A percentile compares a stretch with the other conserved stretches of the same genome.
Evolutionary conservation across 129 eudicot genomes (phyloP).

Genomic region (Saposhnikovia divaricata): DNA sequence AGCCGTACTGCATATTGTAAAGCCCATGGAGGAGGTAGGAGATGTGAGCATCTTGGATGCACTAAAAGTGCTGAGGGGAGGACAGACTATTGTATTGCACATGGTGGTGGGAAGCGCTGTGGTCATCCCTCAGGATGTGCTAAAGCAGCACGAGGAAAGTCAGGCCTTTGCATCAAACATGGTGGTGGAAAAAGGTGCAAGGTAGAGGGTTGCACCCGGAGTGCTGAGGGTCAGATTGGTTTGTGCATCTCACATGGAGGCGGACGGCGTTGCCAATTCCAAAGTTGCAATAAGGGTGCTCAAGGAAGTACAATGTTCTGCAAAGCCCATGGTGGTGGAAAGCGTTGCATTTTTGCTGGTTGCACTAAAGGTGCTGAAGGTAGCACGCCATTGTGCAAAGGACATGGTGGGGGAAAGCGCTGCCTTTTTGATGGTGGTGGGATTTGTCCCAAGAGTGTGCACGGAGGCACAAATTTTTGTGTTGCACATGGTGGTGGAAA

Average conservation of each 20-base stretch:
- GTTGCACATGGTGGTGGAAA: slow-evolving; percentile 99
- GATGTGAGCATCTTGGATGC: slow-evolving; percentile 87
- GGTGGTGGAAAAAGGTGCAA: slow-evolving; percentile 86
- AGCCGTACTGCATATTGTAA: slow-evolving; percentile 91
- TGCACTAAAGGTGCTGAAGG: slow-evolving; percentile 97
- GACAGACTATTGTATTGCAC: slow-evolving; percentile 90
- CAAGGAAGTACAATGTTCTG: slow-evolving; percentile 94
- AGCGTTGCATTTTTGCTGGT: slow-evolving; percentile 83
- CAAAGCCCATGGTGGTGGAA: slow-evolving; percentile 99
- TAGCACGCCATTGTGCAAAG: slow-evolving; percentile 93
- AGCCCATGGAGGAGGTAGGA: slow-evolving; percentile 89
- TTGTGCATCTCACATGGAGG: slow-evolving; percentile 98
- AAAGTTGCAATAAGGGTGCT: slow-evolving; percentile 69
- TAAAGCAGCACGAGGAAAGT: slow-evolving; percentile 71
- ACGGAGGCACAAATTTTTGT: slow-evolving; percentile 86
- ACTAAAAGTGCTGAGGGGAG: slow-evolving; percentile 96
- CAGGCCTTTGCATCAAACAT: slow-evolving; percentile 78
- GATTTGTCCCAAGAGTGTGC: slow-evolving; percentile 95
- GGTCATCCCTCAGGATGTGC: slow-evolving; percentile 59
- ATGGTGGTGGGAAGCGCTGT: slow-evolving; percentile 84
- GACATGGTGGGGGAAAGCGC: slow-evolving; percentile 92
- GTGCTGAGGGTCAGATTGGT: slow-evolving; percentile 76
- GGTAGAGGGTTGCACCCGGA: slow-evolving; percentile 59
- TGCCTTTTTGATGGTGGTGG: slow-evolving; percentile 90
- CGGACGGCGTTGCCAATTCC: slow-evolving; percentile 81